Conservation (phyloP, 305 asterid genomes). For the Fraxinus angustifolia region DNA sequence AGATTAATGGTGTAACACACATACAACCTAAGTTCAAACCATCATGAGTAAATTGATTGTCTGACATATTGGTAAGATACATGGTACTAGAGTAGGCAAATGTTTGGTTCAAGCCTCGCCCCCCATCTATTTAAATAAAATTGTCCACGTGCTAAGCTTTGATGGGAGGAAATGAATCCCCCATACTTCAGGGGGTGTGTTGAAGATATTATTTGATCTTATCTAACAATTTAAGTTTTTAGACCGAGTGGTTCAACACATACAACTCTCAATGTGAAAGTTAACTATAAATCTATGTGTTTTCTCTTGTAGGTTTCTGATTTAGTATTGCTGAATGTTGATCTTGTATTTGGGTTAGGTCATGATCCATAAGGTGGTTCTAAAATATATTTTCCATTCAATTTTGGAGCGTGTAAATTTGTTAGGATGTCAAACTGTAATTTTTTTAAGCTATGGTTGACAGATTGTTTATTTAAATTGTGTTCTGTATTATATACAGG, state of each 20-base stretch:
- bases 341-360: background rate
- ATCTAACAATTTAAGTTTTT: background rate
- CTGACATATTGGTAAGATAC: background rate
- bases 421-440: background rate
- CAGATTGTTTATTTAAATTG: background rate
- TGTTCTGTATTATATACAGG: conserved; percentile 32
- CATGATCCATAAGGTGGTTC: background rate
- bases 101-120: background rate
- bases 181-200: background rate
- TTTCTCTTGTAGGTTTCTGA: background rate
- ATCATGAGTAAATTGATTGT: background rate
- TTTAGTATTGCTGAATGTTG: background rate
- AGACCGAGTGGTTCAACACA: background rate
- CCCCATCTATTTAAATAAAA: background rate
- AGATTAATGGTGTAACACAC: background rate
- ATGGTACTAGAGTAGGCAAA: background rate
- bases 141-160: background rate
- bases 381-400: background rate
- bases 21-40: background rate
- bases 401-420: background rate
- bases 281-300: background rate
- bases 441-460: background rate
- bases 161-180: background rate
- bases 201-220: background rate
- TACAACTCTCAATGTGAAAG: background rate